Evolutionary conservation across 805 yeast species (phyloP).

Genomic region (Pichia membranifaciens): DNA sequence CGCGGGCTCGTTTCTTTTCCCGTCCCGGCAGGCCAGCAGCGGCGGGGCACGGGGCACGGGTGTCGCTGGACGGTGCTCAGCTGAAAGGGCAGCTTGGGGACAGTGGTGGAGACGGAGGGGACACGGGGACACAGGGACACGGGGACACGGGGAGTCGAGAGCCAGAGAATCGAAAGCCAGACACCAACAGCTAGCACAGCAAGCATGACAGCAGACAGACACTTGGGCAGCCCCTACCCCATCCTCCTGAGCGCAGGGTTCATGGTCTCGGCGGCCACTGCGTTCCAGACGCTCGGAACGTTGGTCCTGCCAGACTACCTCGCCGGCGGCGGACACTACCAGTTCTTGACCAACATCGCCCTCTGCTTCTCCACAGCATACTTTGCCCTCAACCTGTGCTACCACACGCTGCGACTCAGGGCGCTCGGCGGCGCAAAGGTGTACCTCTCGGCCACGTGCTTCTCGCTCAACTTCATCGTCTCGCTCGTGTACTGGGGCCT

Average conservation of each 20-base stretch:
- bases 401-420: slow-evolving; percentile 31
- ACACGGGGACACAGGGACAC: no score
- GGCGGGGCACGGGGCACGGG: no score
- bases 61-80: no score
- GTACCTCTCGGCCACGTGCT: slow-evolving; percentile 45
- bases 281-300: slow-evolving; percentile 14
- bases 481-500: slow-evolving; percentile 66
- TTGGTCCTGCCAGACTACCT: slow-evolving; percentile 44
- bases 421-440: slow-evolving; percentile 29
- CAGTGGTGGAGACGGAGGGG: no score
- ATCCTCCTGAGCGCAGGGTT: slow-evolving; percentile 5
- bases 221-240: slow-evolving; percentile 2
- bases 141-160: no score
- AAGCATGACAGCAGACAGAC: background rate
- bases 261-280: slow-evolving; percentile 12
- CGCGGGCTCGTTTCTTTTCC: no score
- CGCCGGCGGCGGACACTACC: slow-evolving; percentile 58
- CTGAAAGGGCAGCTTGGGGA: no score
- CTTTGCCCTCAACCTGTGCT: slow-evolving; percentile 33
- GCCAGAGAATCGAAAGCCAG: no score
- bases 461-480: slow-evolving; percentile 57
- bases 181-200: no score
- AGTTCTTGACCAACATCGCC: slow-evolving; percentile 67
- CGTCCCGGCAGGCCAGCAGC: no score
- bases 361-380: slow-evolving; percentile 42